A percentile compares a stretch with the other conserved stretches of the same genome.
These are phyloP conservation scores for Arctium lappa DNA, from an alignment of 129 eudicot species.

Conservation along the genomic window DNA sequence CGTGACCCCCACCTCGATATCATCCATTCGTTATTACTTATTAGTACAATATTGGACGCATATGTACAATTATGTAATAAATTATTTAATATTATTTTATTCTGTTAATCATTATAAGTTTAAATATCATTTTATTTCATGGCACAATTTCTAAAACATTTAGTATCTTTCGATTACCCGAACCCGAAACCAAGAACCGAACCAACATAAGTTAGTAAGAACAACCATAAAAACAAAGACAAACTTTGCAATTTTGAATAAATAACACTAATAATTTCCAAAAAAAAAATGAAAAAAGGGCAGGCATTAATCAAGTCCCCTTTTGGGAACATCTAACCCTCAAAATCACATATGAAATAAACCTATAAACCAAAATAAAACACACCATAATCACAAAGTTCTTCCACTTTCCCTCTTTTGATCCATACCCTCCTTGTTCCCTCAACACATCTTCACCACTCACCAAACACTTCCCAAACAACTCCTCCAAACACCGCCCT, in stretches of 20 bases:
- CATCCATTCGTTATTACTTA: background rate
- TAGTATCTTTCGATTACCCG: too few species aligned
- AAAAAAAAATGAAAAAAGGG: conserved; percentile 15
- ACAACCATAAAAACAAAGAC: background rate
- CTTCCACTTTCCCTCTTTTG: conserved; percentile 67
- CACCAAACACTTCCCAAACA: conserved; percentile 78
- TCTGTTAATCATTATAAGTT: too few species aligned
- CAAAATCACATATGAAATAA: conserved; percentile 79
- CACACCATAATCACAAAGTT: conserved; percentile 81
- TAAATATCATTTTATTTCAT: too few species aligned
- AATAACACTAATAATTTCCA: background rate
- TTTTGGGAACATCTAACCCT: conserved; percentile 80
- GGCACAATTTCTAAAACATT: too few species aligned
- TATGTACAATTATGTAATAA: background rate
- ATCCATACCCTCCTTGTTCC: conserved; percentile 67
- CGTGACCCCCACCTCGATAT: conserved; percentile 34
- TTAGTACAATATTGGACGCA: conserved; percentile 8
- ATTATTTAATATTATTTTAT: too few species aligned
- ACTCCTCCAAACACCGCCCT: conserved; percentile 55
- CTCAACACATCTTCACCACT: conserved; percentile 71
- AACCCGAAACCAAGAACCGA: too few species aligned
- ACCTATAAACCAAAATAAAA: conserved; percentile 87
- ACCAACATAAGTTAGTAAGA: background rate
- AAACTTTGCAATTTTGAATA: background rate
- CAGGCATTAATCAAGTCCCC: conserved; percentile 44